Evolutionary conservation across 106 monocot species (phyloP).

Genomic region (Allium cepa): DNA sequence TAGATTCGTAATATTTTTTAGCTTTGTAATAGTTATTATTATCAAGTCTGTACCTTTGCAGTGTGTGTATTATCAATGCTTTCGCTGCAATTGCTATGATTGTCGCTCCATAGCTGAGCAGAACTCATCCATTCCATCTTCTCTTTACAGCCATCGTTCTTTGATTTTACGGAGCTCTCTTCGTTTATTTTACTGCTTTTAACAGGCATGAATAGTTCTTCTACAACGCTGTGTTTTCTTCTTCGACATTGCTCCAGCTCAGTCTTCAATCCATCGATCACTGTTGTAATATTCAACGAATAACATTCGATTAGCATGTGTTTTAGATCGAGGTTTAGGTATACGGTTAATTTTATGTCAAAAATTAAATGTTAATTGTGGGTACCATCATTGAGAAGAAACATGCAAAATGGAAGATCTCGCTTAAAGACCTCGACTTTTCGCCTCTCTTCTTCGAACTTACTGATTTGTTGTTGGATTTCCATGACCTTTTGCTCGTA

Average conservation of each 20-base stretch:
- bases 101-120: constrained; percentile 77
- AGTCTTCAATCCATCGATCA: constrained; percentile 36
- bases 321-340: too few relatives aligned
- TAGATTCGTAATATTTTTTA: neutral
- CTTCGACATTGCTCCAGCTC: constrained; percentile 35
- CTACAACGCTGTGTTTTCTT: constrained; percentile 14
- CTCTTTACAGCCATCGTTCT: constrained; percentile 30
- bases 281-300: neutral
- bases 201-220: constrained; percentile 45
- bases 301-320: too few relatives aligned
- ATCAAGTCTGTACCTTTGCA: constrained; percentile 1
- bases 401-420: constrained; percentile 67
- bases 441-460: constrained; percentile 52
- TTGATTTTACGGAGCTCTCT: constrained; percentile 19
- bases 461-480: constrained; percentile 34
- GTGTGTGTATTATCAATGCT: too few relatives aligned
- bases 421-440: constrained; percentile 83
- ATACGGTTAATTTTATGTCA: neutral
- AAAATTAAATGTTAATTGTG: neutral
- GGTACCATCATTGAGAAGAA: constrained; percentile 17
- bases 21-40: neutral
- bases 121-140: constrained; percentile 92
- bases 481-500: constrained; percentile 4
- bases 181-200: constrained; percentile 20
- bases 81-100: constrained; percentile 1